Evolutionary conservation across 768 basidiomycete genomes (phyloP).

Genomic region (Amanita pallidorosea): DNA sequence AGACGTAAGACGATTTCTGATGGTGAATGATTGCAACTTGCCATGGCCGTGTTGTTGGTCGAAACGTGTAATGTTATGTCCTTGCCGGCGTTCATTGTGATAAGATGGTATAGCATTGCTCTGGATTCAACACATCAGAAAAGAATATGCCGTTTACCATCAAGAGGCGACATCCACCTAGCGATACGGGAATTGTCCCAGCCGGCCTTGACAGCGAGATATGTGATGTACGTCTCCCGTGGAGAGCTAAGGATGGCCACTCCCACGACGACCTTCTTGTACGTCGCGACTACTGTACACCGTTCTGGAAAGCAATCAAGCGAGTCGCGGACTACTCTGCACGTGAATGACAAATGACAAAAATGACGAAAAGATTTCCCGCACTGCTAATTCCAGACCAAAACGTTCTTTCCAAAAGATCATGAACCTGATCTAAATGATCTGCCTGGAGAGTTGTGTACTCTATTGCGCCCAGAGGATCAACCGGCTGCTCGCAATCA

Average conservation of each 20-base stretch:
- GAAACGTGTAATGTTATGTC: conserved; percentile 82
- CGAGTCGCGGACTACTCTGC: conserved; percentile 50
- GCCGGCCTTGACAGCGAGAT: conserved; percentile 65
- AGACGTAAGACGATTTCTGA: background rate
- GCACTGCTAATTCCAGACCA: conserved; percentile 73
- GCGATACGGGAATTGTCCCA: conserved; percentile 79
- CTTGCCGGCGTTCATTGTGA: conserved; percentile 56
- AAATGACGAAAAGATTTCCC: conserved; percentile 9
- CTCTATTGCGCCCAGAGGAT: conserved; percentile 41
- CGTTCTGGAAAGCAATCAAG: conserved; percentile 59
- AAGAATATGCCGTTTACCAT: conserved; percentile 2
- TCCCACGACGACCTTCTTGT: conserved; percentile 64
- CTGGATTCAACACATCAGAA: conserved; percentile 22
- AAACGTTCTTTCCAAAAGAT: conserved; percentile 54
- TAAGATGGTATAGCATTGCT: conserved; percentile 70
- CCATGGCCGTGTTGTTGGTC: conserved; percentile 73
- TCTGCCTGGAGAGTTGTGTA: conserved; percentile 48
- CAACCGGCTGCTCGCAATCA: conserved; percentile 32
- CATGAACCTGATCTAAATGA: conserved; percentile 65
- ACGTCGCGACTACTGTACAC: conserved; percentile 67
- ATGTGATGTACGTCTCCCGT: conserved; percentile 74
- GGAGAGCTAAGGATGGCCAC: conserved; percentile 70
- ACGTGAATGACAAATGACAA: background rate
- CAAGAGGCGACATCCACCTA: conserved; percentile 30
- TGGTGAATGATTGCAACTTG: conserved; percentile 16